phyloP scores from a whole-genome alignment of 441 rosid species.

The Manihot esculenta region DNA sequence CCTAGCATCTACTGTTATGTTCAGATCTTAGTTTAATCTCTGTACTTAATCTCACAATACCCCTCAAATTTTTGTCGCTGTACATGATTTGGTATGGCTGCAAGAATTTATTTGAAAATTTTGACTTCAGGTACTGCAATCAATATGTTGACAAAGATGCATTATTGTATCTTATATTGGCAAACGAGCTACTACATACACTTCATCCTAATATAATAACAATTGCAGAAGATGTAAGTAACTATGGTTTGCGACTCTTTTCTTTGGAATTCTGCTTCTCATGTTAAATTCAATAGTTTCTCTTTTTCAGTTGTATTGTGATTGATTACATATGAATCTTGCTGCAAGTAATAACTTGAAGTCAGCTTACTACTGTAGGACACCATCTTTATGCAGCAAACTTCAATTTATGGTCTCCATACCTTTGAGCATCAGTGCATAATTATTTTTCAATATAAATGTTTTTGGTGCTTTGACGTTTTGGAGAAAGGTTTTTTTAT shows the following conservation, averaged over 20 bases:
- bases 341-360: not conserved
- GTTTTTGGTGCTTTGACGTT: not conserved
- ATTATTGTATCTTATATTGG: slow-evolving; percentile 78
- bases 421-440: not conserved
- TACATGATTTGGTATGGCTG: not conserved
- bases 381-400: not conserved
- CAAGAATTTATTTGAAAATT: slow-evolving; percentile 21
- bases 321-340: not conserved
- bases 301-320: not conserved
- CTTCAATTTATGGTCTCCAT: not conserved
- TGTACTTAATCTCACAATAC: not conserved
- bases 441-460: not conserved
- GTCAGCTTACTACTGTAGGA: not conserved
- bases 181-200: slow-evolving; percentile 83
- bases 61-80: slow-evolving; percentile 6
- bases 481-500: not conserved
- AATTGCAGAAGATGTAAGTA: slow-evolving; percentile 94
- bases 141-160: slow-evolving; percentile 95
- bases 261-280: not conserved
- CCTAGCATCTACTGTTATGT: too few species aligned
- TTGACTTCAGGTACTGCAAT: slow-evolving; percentile 81
- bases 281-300: not conserved
- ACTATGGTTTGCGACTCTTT: slow-evolving; percentile 2
- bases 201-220: slow-evolving; percentile 89
- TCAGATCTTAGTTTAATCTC: slow-evolving; percentile 1